phyloP scores from a whole-genome alignment of 2,329 filamentous ascomycete species.

The Paecilomyces dactylethromorphus region DNA sequence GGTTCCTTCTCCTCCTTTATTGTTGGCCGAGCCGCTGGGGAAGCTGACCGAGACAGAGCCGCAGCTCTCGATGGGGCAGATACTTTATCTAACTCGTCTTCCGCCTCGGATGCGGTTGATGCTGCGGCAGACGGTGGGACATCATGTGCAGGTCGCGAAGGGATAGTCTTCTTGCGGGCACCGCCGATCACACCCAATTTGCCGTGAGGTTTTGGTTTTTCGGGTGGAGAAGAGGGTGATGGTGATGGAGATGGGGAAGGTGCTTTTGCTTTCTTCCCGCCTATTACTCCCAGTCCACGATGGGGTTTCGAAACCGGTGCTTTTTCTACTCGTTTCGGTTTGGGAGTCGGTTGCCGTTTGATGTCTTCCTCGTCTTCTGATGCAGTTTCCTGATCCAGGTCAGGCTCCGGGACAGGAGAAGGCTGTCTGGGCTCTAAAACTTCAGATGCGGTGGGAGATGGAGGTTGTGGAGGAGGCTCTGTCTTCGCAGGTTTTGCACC shows the following conservation, averaged over 20 bases:
- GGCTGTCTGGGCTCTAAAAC: background rate
- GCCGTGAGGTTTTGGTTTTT: constrained; percentile 15
- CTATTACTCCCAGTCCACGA: constrained; percentile 15
- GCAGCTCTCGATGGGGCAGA: constrained; percentile 1
- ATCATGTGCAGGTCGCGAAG: background rate
- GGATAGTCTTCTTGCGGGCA: background rate
- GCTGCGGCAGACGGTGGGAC: background rate
- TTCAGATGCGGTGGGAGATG: constrained; percentile 9
- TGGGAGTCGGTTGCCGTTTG: constrained; percentile 1
- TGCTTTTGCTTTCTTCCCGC: constrained; percentile 15
- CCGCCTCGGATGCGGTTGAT: background rate
- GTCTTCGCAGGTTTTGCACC: constrained; percentile 1
- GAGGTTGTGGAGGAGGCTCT: constrained; percentile 2
- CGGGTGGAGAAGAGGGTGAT: constrained; percentile 10
- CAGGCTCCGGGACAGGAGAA: background rate
- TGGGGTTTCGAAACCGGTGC: constrained; percentile 1
- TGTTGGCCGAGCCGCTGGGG: constrained; percentile 7
- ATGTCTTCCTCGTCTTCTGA: background rate
- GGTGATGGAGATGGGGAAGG: constrained; percentile 8
- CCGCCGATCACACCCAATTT: constrained; percentile 31
- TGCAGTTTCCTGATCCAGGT: background rate
- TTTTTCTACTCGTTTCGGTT: background rate
- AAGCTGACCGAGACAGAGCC: constrained; percentile 8
- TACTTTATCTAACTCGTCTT: constrained; percentile 4
- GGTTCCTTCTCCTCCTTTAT: constrained; percentile 10